Conservation (phyloP, 1,284 basidiomycete species). For the Puccinia coronata region DNA sequence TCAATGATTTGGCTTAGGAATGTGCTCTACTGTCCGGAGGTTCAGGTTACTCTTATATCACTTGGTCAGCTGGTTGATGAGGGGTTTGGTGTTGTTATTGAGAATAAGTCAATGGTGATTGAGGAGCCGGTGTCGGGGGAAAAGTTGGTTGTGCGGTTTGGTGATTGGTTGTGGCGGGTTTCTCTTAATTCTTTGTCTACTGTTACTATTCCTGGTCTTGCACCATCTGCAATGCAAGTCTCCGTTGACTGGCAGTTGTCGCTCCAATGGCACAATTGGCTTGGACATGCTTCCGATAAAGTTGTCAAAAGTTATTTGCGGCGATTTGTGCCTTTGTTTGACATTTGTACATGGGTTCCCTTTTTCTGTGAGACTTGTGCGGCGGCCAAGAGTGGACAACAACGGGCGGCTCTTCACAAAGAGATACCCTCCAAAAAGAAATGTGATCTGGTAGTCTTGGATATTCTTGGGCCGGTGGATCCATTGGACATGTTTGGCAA, state of each 20-base stretch:
- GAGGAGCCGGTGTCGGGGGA: not conserved
- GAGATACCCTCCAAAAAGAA: no score
- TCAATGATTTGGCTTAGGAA: not conserved
- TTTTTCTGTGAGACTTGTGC: no score
- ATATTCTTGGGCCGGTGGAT: no score
- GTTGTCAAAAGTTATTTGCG: no score
- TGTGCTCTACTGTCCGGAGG: not conserved
- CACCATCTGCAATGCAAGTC: not conserved
- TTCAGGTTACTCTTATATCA: not conserved
- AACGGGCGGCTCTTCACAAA: no score
- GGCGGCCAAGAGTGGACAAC: no score
- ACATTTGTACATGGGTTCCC: no score
- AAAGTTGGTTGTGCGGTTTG: not conserved
- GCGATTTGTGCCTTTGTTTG: no score
- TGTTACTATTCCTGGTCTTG: not conserved
- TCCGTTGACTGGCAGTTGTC: not conserved
- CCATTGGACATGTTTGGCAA: no score
- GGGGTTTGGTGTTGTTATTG: not conserved
- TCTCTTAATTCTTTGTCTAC: not conserved
- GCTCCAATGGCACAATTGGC: no score
- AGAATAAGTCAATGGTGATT: not conserved
- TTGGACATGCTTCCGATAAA: no score
- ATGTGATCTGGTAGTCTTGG: no score
- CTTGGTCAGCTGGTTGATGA: not conserved
- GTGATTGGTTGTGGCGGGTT: not conserved